Evolutionary conservation across 2,329 filamentous ascomycete genomes (phyloP).

Genomic region (Coniochaeta sp.): DNA sequence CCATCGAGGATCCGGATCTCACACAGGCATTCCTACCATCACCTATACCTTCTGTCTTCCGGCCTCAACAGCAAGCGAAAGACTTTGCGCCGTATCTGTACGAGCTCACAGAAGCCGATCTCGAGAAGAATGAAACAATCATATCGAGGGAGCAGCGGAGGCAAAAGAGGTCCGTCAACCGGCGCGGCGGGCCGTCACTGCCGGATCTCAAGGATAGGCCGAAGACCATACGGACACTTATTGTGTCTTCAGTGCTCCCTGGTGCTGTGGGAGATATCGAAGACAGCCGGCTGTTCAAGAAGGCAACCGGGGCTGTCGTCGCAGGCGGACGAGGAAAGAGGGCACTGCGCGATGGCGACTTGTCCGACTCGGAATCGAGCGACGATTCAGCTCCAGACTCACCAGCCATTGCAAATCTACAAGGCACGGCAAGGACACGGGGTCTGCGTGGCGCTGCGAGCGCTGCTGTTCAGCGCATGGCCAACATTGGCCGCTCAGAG

Average conservation of each 20-base stretch:
- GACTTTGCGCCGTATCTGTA: slow-evolving; percentile 92
- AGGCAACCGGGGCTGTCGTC: slow-evolving; percentile 51
- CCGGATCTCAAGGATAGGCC: slow-evolving; percentile 96
- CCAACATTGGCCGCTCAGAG: slow-evolving; percentile 72
- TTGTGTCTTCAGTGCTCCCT: slow-evolving; percentile 88
- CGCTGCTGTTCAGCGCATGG: slow-evolving; percentile 82
- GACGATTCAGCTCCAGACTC: slow-evolving; percentile 84
- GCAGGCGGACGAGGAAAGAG: slow-evolving; percentile 44
- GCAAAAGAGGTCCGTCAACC: slow-evolving; percentile 92
- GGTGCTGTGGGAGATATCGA: slow-evolving; percentile 75
- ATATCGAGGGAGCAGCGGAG: slow-evolving; percentile 90
- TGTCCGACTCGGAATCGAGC: slow-evolving; percentile 85
- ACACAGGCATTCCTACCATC: slow-evolving; percentile 79
- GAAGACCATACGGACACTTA: slow-evolving; percentile 83
- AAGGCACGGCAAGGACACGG: slow-evolving; percentile 77
- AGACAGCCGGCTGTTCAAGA: slow-evolving; percentile 82
- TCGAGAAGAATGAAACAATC: slow-evolving; percentile 85
- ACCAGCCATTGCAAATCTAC: slow-evolving; percentile 67
- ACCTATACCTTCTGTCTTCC: slow-evolving; percentile 75
- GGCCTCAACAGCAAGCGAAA: slow-evolving; percentile 86
- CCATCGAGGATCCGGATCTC: slow-evolving; percentile 86
- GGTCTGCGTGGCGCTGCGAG: slow-evolving; percentile 84
- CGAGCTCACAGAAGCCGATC: slow-evolving; percentile 82
- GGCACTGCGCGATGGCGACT: slow-evolving; percentile 56
- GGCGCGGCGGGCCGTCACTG: slow-evolving; percentile 82